phyloP scores from a whole-genome alignment of 2,329 filamentous ascomycete genomes.

The Aspergillus sp. region DNA sequence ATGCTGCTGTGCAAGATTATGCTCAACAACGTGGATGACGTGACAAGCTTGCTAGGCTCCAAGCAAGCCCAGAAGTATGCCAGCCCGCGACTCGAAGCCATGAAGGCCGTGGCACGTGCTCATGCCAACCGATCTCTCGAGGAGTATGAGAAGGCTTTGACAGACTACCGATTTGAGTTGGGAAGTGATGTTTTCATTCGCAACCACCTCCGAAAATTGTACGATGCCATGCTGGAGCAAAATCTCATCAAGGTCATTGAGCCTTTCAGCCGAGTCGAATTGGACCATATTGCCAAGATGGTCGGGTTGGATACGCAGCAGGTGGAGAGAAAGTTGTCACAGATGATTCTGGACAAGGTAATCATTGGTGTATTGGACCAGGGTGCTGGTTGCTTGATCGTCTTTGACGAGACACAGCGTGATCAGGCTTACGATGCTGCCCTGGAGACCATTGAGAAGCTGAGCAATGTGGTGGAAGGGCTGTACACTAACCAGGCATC shows the following conservation, averaged over 20 bases:
- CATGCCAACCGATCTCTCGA: conserved; percentile 94
- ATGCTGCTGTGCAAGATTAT: conserved; percentile 99
- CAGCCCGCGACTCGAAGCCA: conserved; percentile 91
- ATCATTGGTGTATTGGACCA: conserved; percentile 97
- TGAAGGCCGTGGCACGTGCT: conserved; percentile 96
- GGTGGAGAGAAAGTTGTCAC: conserved; percentile 95
- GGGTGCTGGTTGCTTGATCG: conserved; percentile 93
- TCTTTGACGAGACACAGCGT: conserved; percentile 90
- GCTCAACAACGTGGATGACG: conserved; percentile 94
- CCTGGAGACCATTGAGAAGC: conserved; percentile 89
- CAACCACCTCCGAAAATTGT: conserved; percentile 89
- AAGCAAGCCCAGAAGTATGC: conserved; percentile 98
- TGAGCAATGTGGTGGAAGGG: conserved; percentile 95
- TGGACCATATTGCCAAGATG: conserved; percentile 95
- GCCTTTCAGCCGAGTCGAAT: conserved; percentile 95
- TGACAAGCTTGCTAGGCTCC: conserved; percentile 87
- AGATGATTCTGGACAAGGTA: conserved; percentile 99
- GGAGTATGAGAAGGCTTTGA: conserved; percentile 91
- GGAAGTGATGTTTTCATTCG: conserved; percentile 94
- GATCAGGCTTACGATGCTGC: conserved; percentile 94
- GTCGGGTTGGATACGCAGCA: conserved; percentile 93
- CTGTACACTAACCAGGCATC: conserved; percentile 97
- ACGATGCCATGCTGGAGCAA: conserved; percentile 98
- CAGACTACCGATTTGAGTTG: conserved; percentile 86
- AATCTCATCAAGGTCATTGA: conserved; percentile 99